phyloP scores from a whole-genome alignment of 2,329 filamentous ascomycete species.

The Talaromyces piceae region DNA sequence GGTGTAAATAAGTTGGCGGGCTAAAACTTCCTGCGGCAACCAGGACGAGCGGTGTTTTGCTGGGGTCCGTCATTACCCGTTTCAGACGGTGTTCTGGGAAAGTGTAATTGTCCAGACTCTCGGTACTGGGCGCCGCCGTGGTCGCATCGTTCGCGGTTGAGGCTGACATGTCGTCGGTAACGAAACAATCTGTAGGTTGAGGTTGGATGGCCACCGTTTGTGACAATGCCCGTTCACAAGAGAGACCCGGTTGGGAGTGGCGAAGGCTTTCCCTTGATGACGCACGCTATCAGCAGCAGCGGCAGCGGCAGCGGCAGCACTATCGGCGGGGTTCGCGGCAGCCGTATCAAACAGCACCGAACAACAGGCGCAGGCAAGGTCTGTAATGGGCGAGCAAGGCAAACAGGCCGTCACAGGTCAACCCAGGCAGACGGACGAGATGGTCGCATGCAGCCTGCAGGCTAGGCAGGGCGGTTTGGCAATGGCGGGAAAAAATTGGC shows the following conservation, averaged over 20 bases:
- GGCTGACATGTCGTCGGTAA: neutral
- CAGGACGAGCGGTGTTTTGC: constrained; percentile 41
- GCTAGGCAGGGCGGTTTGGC: neutral
- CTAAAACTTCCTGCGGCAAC: constrained; percentile 57
- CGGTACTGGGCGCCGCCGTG: constrained; percentile 18
- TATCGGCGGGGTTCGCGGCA: neutral
- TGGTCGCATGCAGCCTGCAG: neutral
- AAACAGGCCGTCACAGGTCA: neutral
- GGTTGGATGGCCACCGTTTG: too few relatives aligned
- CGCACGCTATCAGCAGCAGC: neutral
- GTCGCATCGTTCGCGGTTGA: constrained; percentile 17
- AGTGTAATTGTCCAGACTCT: constrained; percentile 32
- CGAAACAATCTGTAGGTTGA: neutral
- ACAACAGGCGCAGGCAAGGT: neutral
- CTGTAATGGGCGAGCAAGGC: neutral
- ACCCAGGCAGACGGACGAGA: neutral
- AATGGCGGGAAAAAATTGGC: too few relatives aligned
- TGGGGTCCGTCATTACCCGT: constrained; percentile 40
- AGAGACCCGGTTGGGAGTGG: neutral
- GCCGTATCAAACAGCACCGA: neutral
- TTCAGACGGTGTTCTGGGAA: constrained; percentile 41
- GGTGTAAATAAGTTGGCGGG: constrained; percentile 59
- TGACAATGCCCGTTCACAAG: too few relatives aligned
- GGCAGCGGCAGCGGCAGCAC: neutral
- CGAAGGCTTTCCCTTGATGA: neutral